Evolutionary conservation across 352 stramenopile species (phyloP).

Genomic region (Globisporangium cystogenes): DNA sequence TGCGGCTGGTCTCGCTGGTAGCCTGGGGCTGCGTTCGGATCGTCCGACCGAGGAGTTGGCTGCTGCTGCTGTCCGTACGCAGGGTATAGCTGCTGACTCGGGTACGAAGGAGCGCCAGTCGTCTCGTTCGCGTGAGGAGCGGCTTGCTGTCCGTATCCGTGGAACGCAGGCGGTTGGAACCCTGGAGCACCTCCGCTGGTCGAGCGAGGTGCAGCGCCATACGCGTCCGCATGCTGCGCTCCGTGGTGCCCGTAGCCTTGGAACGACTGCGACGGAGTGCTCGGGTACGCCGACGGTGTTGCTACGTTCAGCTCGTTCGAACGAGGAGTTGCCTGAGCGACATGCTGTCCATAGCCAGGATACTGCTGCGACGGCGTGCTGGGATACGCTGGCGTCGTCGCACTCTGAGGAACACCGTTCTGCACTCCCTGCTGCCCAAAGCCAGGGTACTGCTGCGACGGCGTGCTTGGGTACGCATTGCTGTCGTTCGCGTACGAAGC

Average conservation of each 20-base stretch:
- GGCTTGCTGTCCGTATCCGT: conserved; percentile 1
- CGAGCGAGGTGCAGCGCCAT: conserved; percentile 7
- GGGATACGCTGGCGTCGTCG: conserved; percentile 1
- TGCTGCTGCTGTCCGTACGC: conserved; percentile 10
- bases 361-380: conserved; percentile 6
- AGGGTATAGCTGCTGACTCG: conserved; percentile 8
- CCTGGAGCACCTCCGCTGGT: not conserved
- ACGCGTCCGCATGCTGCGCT: conserved; percentile 8
- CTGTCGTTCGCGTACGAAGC: conserved; percentile 8
- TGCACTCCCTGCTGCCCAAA: not conserved
- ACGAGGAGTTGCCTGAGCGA: conserved; percentile 13
- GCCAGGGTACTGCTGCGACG: conserved; percentile 1
- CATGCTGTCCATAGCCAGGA: conserved; percentile 5
- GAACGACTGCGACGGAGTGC: conserved; percentile 17
- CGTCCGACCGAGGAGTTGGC: conserved; percentile 4
- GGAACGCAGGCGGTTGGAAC: conserved; percentile 5
- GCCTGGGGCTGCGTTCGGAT: conserved; percentile 1
- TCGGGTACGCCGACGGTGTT: conserved; percentile 21
- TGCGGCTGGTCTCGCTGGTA: conserved; percentile 1
- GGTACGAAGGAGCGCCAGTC: conserved; percentile 16
- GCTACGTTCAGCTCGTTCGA: conserved; percentile 16
- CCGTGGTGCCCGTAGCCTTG: conserved; percentile 9
- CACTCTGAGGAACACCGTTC: not conserved
- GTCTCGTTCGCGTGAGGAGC: conserved; percentile 16
- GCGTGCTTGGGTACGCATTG: not conserved